These are phyloP conservation scores for Graphilbum sp. DNA, from an alignment of 2,329 filamentous ascomycete genomes.

Conservation along the genomic window DNA sequence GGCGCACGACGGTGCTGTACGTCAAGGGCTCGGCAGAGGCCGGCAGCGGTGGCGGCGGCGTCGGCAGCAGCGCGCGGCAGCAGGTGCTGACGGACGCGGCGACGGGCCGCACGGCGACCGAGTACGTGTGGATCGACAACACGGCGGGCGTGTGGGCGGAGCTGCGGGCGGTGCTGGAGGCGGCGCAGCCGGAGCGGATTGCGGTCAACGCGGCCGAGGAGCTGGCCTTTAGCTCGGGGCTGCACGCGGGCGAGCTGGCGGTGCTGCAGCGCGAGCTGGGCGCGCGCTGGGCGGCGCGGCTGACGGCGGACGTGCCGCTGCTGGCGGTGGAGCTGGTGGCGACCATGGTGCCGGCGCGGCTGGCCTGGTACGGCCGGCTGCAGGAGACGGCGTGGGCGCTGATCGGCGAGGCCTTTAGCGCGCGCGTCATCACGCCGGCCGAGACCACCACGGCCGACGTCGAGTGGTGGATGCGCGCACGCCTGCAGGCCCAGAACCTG, in stretches of 20 bases:
- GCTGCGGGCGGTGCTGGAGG: constrained; percentile 20
- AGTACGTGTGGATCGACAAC: constrained; percentile 30
- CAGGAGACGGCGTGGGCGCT: constrained; percentile 43
- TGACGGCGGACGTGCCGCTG: constrained; percentile 25
- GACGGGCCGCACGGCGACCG: constrained; percentile 11
- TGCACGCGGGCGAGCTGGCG: constrained; percentile 29
- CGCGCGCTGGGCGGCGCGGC: constrained; percentile 19
- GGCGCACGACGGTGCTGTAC: constrained; percentile 33
- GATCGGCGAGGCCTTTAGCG: constrained; percentile 54
- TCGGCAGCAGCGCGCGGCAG: background rate
- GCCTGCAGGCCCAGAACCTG: constrained; percentile 30
- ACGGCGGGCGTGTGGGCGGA: constrained; percentile 24
- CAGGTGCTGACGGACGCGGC: constrained; percentile 10
- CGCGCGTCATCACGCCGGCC: constrained; percentile 28
- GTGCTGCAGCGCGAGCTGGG: constrained; percentile 20
- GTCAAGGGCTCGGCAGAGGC: constrained; percentile 23
- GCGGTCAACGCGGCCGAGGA: constrained; percentile 27
- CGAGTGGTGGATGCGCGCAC: constrained; percentile 35
- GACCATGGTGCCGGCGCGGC: constrained; percentile 22
- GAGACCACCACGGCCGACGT: constrained; percentile 27
- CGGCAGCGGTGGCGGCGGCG: background rate
- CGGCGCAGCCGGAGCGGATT: constrained; percentile 20
- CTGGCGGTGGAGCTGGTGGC: constrained; percentile 28
- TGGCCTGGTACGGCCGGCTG: constrained; percentile 26
- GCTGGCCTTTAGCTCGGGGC: constrained; percentile 27